These are phyloP conservation scores for Yarrowia sp. DNA, from an alignment of 805 yeast genomes.

Conservation along the genomic window DNA sequence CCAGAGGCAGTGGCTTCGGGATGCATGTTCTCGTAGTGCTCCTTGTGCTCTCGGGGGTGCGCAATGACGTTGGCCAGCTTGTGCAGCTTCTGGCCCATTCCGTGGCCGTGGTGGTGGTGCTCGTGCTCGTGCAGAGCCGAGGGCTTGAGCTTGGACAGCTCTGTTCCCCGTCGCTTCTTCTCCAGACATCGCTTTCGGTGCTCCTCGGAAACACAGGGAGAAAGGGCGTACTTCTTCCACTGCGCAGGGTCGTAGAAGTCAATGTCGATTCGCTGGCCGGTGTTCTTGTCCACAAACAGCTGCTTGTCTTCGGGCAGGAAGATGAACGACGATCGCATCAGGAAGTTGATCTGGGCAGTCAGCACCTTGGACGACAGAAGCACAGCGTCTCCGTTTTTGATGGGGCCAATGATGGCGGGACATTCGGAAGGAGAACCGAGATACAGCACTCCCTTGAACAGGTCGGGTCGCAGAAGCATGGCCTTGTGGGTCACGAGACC, in stretches of 20 bases:
- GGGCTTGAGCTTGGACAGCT: slow-evolving; percentile 3
- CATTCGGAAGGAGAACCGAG: slow-evolving; percentile 87
- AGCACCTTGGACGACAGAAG: slow-evolving; percentile 74
- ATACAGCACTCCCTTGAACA: slow-evolving; percentile 77
- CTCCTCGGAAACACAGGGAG: slow-evolving; percentile 67
- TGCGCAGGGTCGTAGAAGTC: slow-evolving; percentile 82
- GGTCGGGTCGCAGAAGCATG: slow-evolving; percentile 67
- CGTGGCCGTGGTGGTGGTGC: slow-evolving; percentile 26
- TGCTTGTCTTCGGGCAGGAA: slow-evolving; percentile 80
- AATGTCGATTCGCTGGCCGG: slow-evolving; percentile 50
- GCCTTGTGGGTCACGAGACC: slow-evolving; percentile 85
- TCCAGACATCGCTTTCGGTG: slow-evolving; percentile 39
- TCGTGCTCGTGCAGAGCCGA: not conserved
- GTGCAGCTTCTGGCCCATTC: slow-evolving; percentile 8
- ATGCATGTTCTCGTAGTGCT: slow-evolving; percentile 40
- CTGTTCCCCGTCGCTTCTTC: not conserved
- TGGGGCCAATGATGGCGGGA: slow-evolving; percentile 84
- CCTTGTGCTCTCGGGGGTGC: slow-evolving; percentile 15
- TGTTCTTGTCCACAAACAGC: slow-evolving; percentile 66
- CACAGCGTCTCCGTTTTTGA: slow-evolving; percentile 81
- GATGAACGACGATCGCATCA: slow-evolving; percentile 83
- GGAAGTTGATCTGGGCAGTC: slow-evolving; percentile 81
- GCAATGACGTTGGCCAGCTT: slow-evolving; percentile 11
- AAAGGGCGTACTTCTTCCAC: slow-evolving; percentile 78
- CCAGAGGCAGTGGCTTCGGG: slow-evolving; percentile 9